A percentile compares a stretch with the other conserved stretches of the same genome.
Evolutionary conservation across 345 rosid species (phyloP).

Genomic region (Hypericum perforatum): DNA sequence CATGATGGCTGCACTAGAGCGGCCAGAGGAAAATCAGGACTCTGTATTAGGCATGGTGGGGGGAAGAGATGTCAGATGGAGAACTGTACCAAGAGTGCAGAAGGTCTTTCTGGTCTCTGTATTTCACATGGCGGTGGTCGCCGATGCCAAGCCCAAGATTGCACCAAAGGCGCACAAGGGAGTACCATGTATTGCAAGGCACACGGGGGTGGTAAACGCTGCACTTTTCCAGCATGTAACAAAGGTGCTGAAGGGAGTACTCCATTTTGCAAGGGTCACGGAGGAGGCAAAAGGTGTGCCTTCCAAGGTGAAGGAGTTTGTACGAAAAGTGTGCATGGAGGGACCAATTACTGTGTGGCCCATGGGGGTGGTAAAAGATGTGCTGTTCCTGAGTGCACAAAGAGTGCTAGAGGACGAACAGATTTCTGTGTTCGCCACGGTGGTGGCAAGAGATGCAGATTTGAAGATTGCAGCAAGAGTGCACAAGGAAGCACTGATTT

Average conservation of each 20-base stretch:
- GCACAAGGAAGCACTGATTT: conserved; percentile 97
- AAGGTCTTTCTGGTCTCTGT: conserved; percentile 94
- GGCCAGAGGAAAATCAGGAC: conserved; percentile 95
- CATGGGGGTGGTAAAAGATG: conserved; percentile 99
- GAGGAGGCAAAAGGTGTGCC: conserved; percentile 93
- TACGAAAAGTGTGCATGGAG: conserved; percentile 95
- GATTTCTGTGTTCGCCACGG: conserved; percentile 93
- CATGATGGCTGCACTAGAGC: conserved; percentile 76
- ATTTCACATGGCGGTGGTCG: conserved; percentile 98
- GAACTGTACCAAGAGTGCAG: conserved; percentile 87
- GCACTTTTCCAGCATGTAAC: conserved; percentile 62
- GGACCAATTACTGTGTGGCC: conserved; percentile 93
- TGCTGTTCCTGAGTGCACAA: conserved; percentile 73
- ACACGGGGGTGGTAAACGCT: conserved; percentile 96
- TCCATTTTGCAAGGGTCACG: conserved; percentile 92
- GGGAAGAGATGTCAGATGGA: conserved; percentile 91
- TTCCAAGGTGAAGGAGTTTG: conserved; percentile 73
- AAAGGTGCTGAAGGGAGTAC: conserved; percentile 99
- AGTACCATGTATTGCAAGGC: conserved; percentile 98
- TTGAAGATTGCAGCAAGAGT: conserved; percentile 83
- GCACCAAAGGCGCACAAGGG: conserved; percentile 97
- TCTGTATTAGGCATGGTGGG: conserved; percentile 95
- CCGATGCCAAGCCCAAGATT: conserved; percentile 66
- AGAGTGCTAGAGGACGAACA: conserved; percentile 97
- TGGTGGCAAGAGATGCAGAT: conserved; percentile 88